Evolutionary conservation across 1,284 basidiomycete species (phyloP), one percentile per base, ranked within the genome.

Genomic region (Irpex rosettiformis): DNA sequence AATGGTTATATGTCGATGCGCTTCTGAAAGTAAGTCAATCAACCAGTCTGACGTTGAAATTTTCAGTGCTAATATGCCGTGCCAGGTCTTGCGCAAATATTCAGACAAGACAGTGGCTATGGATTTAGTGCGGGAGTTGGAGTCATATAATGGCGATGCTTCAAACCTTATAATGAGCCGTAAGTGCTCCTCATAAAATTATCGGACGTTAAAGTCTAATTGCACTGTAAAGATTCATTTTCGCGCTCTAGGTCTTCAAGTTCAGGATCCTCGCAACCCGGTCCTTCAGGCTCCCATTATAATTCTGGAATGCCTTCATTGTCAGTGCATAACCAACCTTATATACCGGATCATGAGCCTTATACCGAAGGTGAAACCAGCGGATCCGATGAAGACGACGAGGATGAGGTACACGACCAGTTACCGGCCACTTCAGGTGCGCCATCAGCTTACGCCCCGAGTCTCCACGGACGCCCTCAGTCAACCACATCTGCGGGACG

Each of bases 1-100:
- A 95, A 75, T 89, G 86, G 82, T 74, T 89, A 42, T 98, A 98
- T 73, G 92, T 96, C 3, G 90, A 94, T 62, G 91, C 91, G 13
- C 75, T 98, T 58, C 72, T 96, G 54, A 93, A 93, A 79, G 94
- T 91, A 67, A 43, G 76, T 45, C 25, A 18, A 11, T 7, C 3
- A 42, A 7, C 10, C 43, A n/a, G 18, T 37, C 28, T 45, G 49
- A 43, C 6, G 16, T 28, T 40, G 25, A 30, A 27, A 54, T 10
- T 28, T 54, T n/a, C 24, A 55, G 43, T 30, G 28, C 53, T 42
- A 22, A 51, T 53, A 55, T 22, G 28, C 10, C 21, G 13, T 30
- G 4, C 25, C 21, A 94, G 92, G 91, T 91, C 13, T 74, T 95
- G 60, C 81, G 86, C 62, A 92, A 88, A 69, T 93, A 94, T 69